Base-by-base conservation (phyloP, 257 asterid species). In the Primulina huaijiensis region DNA sequence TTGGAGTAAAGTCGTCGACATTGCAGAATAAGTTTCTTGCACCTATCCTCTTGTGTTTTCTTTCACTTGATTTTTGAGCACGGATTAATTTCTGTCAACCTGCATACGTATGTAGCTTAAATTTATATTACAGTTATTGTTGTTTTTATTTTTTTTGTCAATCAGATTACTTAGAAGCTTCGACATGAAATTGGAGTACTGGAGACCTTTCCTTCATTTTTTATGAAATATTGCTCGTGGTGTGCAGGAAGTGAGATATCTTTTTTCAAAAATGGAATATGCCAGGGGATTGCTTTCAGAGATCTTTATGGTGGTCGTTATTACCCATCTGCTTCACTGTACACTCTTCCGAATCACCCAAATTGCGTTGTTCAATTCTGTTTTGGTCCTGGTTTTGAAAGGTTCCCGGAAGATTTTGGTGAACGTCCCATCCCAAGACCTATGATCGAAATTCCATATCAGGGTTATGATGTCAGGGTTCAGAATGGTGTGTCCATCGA, bases 241-340 rank as follows among this genome's bases (percentile, higher is more conserved):
- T 68, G 34, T 79, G 71, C 92, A 94, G 99, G 99, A 72, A 94
- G 99, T 86, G 97, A 89, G 82, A 88, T 94, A 69, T 84, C 89
- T 4, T 91, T 86, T 76, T 94, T 91, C 87, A 91, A 84, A 83
- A 94, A 94, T 57, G 97, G 99, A 73, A 77, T 82, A 72, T 87
- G 95, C 68, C 97, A 87, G 77, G 99, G 97, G 40, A 84, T 89
- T 79, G 97, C 99, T 72, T 94, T 87, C 77, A 81, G 66, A 67
- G 91, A 91, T 80, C 86, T 94, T 58, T 82, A 74, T 62, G 99
- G 97, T 71, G 99, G 97, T 64, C 92, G 92, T 55, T 94, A 94
- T 82, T 89, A 78, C 70, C 97, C 99, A 12, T 97, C 97, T 27
- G 99, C 99, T 74, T 94, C 97, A 50, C 87, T 94, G 97, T 94